Evolutionary conservation across 345 rosid species (phyloP).

Genomic region (Gossypium stocksii): DNA sequence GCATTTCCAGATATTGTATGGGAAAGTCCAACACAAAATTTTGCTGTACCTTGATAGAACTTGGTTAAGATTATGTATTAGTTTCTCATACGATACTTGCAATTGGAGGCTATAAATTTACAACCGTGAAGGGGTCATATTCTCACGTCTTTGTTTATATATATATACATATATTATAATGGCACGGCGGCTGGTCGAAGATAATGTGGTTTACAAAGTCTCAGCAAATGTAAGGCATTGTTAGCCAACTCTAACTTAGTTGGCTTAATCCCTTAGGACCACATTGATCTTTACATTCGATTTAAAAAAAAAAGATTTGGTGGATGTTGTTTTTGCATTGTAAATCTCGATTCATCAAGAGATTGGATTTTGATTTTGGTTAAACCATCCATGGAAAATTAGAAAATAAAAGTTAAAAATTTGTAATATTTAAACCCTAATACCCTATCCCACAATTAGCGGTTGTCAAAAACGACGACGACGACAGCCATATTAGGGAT

Average conservation of each 20-base stretch:
- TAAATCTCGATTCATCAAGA: no score
- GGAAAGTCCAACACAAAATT: not conserved
- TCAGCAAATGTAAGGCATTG: not conserved
- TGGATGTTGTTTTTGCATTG: no score
- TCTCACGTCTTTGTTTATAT: not conserved
- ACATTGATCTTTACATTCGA: not conserved
- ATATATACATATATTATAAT: not conserved
- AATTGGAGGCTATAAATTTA: not conserved
- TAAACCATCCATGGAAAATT: no score
- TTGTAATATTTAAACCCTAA: no score
- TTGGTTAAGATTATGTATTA: not conserved
- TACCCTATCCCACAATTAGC: not conserved
- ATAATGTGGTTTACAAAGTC: not conserved
- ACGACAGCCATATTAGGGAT: not conserved
- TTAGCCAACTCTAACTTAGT: not conserved
- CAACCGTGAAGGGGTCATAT: not conserved
- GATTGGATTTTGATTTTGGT: no score
- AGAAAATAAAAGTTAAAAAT: no score
- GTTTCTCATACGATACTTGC: not conserved
- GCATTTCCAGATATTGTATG: not conserved
- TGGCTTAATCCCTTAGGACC: constrained; percentile 1
- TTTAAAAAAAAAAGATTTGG: no score
- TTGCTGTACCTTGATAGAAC: not conserved
- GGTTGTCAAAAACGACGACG: no score
- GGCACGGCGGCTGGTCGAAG: not conserved